A percentile compares a stretch with the other conserved stretches of the same genome.
Evolutionary conservation across 1,284 basidiomycete species (phyloP).

Genomic region (Hortiboletus rubellus): DNA sequence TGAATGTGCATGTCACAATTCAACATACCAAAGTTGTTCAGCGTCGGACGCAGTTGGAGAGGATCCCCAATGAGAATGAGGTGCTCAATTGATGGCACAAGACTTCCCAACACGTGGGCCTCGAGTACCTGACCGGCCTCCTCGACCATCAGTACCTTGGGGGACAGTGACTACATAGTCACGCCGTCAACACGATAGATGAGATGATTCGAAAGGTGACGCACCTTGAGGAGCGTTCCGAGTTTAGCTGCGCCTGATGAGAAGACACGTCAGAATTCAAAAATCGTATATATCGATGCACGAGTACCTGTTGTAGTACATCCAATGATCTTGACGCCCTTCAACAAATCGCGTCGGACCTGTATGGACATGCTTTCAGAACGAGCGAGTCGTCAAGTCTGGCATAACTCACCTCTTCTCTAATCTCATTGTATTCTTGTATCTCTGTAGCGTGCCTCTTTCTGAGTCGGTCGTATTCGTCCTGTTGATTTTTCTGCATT

Average conservation of each 20-base stretch:
- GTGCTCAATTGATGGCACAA: conserved; percentile 63
- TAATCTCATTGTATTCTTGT: conserved; percentile 36
- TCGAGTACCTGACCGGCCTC: conserved; percentile 81
- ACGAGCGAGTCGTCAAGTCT: conserved; percentile 9
- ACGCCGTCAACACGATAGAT: neutral
- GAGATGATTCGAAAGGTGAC: conserved; percentile 2
- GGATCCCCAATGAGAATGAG: conserved; percentile 73
- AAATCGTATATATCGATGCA: neutral
- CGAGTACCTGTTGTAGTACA: conserved; percentile 65
- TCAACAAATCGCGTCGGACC: conserved; percentile 44
- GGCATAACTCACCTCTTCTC: conserved; percentile 37
- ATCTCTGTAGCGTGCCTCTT: conserved; percentile 33
- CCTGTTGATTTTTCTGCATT: conserved; percentile 36
- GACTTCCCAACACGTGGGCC: conserved; percentile 62
- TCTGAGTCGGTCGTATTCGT: conserved; percentile 40
- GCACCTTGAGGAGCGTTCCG: conserved; percentile 54
- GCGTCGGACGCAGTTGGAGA: conserved; percentile 63
- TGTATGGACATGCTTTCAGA: conserved; percentile 2
- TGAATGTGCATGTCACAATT: neutral
- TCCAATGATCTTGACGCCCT: conserved; percentile 61
- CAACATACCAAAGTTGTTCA: conserved; percentile 61
- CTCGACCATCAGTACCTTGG: conserved; percentile 60
- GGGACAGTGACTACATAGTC: conserved; percentile 45
- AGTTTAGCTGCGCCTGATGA: conserved; percentile 63
- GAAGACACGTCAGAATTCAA: neutral